Evolutionary conservation across 768 basidiomycete genomes (phyloP).

Genomic region (Antrodiella citrinella): DNA sequence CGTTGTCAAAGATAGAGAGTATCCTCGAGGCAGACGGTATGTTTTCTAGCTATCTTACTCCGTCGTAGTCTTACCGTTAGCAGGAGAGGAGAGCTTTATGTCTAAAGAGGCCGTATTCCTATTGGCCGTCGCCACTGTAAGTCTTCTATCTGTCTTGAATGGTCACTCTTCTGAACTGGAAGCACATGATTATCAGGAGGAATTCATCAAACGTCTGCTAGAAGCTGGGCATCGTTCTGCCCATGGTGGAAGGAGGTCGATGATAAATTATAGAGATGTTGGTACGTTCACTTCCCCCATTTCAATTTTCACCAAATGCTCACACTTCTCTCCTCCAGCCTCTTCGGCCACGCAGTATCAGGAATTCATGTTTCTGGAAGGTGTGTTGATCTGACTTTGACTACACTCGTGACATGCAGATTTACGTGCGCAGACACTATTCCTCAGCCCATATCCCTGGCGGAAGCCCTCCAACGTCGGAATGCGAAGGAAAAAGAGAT

Average conservation of each 20-base stretch:
- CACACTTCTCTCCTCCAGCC: slow-evolving; percentile 32
- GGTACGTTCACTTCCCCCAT: slow-evolving; percentile 36
- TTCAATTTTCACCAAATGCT: slow-evolving; percentile 1
- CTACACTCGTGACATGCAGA: slow-evolving; percentile 3
- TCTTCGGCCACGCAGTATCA: slow-evolving; percentile 49
- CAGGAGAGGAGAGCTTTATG: slow-evolving; percentile 53
- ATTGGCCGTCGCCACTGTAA: slow-evolving; percentile 68
- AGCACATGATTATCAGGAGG: slow-evolving; percentile 59
- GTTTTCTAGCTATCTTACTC: slow-evolving; percentile 17
- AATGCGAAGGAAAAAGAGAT: slow-evolving; percentile 44
- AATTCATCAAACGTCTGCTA: slow-evolving; percentile 72
- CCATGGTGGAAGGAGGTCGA: slow-evolving; percentile 44
- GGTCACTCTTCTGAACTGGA: no score
- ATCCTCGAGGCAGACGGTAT: slow-evolving; percentile 75
- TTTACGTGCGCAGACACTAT: slow-evolving; percentile 70
- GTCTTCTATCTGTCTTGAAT: slow-evolving; percentile 13
- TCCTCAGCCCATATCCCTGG: slow-evolving; percentile 50
- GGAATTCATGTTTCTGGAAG: slow-evolving; percentile 67
- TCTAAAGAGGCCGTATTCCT: slow-evolving; percentile 73
- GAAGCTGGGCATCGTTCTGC: slow-evolving; percentile 65
- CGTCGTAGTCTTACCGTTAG: not conserved
- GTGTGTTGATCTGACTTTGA: slow-evolving; percentile 25
- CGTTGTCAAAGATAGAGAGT: slow-evolving; percentile 59
- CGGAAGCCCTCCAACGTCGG: slow-evolving; percentile 51
- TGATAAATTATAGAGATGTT: slow-evolving; percentile 66